These are phyloP conservation scores for Craspedostauros australis DNA, from an alignment of 108 stramenopile genomes.

Conservation along the genomic window DNA sequence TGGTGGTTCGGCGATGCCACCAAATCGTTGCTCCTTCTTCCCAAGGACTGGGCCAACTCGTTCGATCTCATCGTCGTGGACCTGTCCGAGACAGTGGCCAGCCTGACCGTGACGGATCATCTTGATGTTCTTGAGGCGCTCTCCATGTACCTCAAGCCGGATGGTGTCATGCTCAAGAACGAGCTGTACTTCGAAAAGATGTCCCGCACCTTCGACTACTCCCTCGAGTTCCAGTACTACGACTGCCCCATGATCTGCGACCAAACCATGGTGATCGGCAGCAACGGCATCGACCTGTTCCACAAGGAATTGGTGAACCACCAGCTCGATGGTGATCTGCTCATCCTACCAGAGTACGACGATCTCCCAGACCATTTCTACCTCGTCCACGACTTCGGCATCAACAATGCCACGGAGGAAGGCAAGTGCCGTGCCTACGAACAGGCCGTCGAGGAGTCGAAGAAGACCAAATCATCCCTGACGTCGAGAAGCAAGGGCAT, in stretches of 20 bases:
- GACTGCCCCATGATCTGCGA: slow-evolving; percentile 45
- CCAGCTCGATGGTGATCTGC: slow-evolving; percentile 5
- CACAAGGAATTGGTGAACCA: no score
- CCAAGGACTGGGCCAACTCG: slow-evolving; percentile 60
- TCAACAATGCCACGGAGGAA: slow-evolving; percentile 28
- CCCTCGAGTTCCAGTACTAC: slow-evolving; percentile 3
- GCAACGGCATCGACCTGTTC: no score
- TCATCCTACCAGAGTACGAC: slow-evolving; percentile 26
- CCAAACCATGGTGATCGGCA: slow-evolving; percentile 18
- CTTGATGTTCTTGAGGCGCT: slow-evolving; percentile 62
- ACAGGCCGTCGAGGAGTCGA: slow-evolving; percentile 2
- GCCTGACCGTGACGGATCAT: slow-evolving; percentile 48
- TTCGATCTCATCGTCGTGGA: slow-evolving; percentile 75
- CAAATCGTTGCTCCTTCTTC: slow-evolving; percentile 55
- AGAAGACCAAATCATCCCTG: slow-evolving; percentile 12
- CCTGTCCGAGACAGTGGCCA: slow-evolving; percentile 63
- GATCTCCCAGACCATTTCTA: slow-evolving; percentile 1
- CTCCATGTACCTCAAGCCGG: slow-evolving; percentile 51
- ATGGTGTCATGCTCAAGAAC: slow-evolving; percentile 73
- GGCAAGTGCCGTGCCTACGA: slow-evolving; percentile 12
- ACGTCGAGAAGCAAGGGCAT: slow-evolving; percentile 36
- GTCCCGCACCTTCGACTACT: slow-evolving; percentile 7
- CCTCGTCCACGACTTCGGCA: slow-evolving; percentile 57
- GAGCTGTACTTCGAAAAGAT: slow-evolving; percentile 19
- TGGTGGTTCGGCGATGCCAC: slow-evolving; percentile 84